Percentiles rank a stretch among this genome's conserved stretches.
Conservation (phyloP, 768 basidiomycete species). For the Termitomyces bulborhizus region DNA sequence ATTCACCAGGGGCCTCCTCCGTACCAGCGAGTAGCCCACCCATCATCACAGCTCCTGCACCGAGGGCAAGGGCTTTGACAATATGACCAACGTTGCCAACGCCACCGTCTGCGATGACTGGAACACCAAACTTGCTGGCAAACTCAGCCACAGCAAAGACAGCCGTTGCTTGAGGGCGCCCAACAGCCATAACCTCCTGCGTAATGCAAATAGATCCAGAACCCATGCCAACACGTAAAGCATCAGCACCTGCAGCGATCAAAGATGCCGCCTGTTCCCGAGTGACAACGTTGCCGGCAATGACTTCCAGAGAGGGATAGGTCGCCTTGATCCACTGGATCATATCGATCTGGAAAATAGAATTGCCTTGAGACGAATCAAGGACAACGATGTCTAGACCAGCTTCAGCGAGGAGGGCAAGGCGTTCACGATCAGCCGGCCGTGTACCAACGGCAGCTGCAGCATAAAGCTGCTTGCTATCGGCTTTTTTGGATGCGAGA, state of each 20-base stretch:
- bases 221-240: slow-evolving; percentile 95
- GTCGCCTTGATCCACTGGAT: slow-evolving; percentile 86
- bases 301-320: slow-evolving; percentile 83
- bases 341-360: slow-evolving; percentile 91
- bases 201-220: slow-evolving; percentile 99
- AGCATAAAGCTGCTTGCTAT: slow-evolving; percentile 92
- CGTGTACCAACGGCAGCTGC: slow-evolving; percentile 96
- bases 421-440: slow-evolving; percentile 78
- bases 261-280: slow-evolving; percentile 94
- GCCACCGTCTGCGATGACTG: slow-evolving; percentile 96
- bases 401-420: slow-evolving; percentile 82
- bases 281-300: slow-evolving; percentile 97
- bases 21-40: slow-evolving; percentile 94
- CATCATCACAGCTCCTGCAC: slow-evolving; percentile 99
- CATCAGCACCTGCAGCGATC: slow-evolving; percentile 93
- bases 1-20: slow-evolving; percentile 95
- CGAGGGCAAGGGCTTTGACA: slow-evolving; percentile 92
- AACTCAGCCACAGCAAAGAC: slow-evolving; percentile 97
- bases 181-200: slow-evolving; percentile 99
- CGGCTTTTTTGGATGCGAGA: slow-evolving; percentile 84
- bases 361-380: slow-evolving; percentile 97
- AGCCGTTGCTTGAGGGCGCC: slow-evolving; percentile 96
- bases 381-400: slow-evolving; percentile 93
- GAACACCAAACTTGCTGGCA: slow-evolving; percentile 86
- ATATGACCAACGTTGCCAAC: slow-evolving; percentile 95